Evolutionary conservation across 805 yeast species (phyloP).

Genomic region (Kazachstania bromeliacearum): DNA sequence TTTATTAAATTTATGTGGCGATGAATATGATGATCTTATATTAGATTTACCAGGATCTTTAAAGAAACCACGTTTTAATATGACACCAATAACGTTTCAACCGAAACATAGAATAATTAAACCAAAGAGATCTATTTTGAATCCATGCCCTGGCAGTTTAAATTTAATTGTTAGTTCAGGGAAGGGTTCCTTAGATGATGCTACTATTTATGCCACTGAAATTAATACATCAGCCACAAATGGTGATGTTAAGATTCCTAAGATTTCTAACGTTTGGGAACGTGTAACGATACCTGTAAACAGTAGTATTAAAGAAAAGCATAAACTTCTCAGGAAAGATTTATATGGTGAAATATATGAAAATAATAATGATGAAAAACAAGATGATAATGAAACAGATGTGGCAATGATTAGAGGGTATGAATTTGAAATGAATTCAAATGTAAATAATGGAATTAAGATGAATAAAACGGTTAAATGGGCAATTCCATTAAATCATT

Average conservation of each 20-base stretch:
- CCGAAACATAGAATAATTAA: conserved; percentile 15
- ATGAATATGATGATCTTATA: background rate
- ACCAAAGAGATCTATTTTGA: conserved; percentile 19
- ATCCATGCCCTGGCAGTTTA: conserved; percentile 11
- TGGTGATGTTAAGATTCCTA: conserved; percentile 15
- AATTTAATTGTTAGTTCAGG: conserved; percentile 24
- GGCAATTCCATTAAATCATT: conserved; percentile 2
- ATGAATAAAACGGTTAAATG: conserved; percentile 5
- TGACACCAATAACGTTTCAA: background rate
- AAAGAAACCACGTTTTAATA: conserved; percentile 2
- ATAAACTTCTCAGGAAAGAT: conserved; percentile 13
- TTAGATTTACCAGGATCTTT: conserved; percentile 1
- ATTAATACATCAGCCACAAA: conserved; percentile 19
- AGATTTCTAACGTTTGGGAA: conserved; percentile 18
- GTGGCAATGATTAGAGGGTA: conserved; percentile 27
- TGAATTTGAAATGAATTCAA: conserved; percentile 9
- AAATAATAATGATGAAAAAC: conserved; percentile 3
- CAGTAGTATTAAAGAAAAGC: conserved; percentile 18
- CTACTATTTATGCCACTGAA: conserved; percentile 28
- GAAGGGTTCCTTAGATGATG: conserved; percentile 24
- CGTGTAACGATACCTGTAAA: conserved; percentile 27
- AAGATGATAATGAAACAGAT: conserved; percentile 8
- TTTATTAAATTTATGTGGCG: background rate
- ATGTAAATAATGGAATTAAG: background rate
- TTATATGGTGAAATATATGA: conserved; percentile 12